Evolutionary conservation across 805 yeast genomes (phyloP), one percentile per base, ranked within the genome.

Genomic region (Saccharomycopsis javanensis): DNA sequence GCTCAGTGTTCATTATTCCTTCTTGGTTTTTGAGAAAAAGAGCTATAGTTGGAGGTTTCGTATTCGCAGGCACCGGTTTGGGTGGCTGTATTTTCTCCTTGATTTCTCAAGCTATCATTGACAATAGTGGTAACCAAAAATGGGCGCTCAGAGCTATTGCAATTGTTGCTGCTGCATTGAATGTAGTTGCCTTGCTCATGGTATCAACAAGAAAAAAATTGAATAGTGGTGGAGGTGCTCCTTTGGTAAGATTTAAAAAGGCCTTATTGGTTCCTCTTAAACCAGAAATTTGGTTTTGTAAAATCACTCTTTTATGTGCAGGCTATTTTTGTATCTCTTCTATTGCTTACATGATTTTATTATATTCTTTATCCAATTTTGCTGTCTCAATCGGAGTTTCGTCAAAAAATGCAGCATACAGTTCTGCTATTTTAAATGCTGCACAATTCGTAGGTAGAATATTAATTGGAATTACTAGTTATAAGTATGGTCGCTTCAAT

Each of bases 401-500:
- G 0, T 57, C 70, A 10, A 65, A 68, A 28, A 73, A 78, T 55
- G 80, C 79, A 23, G 72, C 81, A 10, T 68, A 70, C 27, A 63
- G 75, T 37, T 74, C 78, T 2, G 80, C 79, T 0, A 68, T 75
- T 10, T 64, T 78, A 57, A 78, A 77, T 59, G 71, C 74, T 7
- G 71, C 75, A 0, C 83, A 79, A 63, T 68, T 72, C 5, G 59
- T 78, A 15, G 83, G 83, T 5, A 69, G 84, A 63, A 80, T 82
- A 1, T 7, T 65, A 11, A 71, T 78, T 64, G 84, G 83, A 0
- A 60, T 70, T 2, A 33, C 69, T 0, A 76, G 79, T 55, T 82
- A 78, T 57, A 68, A 65, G 45, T 64, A 67, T 52, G 84, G 84
- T 1, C 69, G 80, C 59, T 67, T 76, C 3, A 79, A 79, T 61